Base-by-base conservation (phyloP, 2,329 filamentous ascomycete genomes). In the Calonectria honghensis region DNA sequence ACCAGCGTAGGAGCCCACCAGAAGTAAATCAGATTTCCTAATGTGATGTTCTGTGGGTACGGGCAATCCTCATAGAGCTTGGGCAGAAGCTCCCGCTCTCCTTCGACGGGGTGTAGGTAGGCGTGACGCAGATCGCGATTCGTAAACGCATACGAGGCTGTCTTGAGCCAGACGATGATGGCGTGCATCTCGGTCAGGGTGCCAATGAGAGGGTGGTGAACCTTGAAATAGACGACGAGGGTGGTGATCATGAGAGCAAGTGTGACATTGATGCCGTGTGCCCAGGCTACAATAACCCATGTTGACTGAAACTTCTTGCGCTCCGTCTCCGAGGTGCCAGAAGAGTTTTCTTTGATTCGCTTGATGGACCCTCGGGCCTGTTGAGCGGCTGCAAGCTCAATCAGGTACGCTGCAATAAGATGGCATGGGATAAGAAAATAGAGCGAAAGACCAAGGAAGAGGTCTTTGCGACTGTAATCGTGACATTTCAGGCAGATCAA, bases 1-100 rank as follows among this genome's bases (percentile, higher is more conserved):
- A 98, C 94, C 68, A 99, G 90, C 0, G 97, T 99, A 0, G 97
- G 97, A 0, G 96, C 97, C 93, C 96, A 96, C 96, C 97, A 98
- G 85, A 99, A 99, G 86, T 98, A 99, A 73, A 91, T 92, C 32
- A 99, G 88, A 83, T 98, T 99, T 66, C 89, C 86, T 79, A 98
- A 90, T 4, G 96, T 98, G 84, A 99, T 95, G 84, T 98, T 99
- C 63, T 91, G 86, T 0, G 97, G 97, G 83, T 99, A 99, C 0
- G 96, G 95, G 81, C 96, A 98, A 69, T 91, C 83, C 16, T 90
- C 88, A 87, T 98, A 99, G 31, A 98, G 89, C 48, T 95, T 93
- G 0, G 97, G 97, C 5, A 98, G 88, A 66, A 93, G 90, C 73
- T 94, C 92, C 73, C 91, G 90, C 71, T 94, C 92, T 75, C 91